phyloP scores from a whole-genome alignment of 495 filamentous ascomycete genomes.

The Penicillium canescens region DNA sequence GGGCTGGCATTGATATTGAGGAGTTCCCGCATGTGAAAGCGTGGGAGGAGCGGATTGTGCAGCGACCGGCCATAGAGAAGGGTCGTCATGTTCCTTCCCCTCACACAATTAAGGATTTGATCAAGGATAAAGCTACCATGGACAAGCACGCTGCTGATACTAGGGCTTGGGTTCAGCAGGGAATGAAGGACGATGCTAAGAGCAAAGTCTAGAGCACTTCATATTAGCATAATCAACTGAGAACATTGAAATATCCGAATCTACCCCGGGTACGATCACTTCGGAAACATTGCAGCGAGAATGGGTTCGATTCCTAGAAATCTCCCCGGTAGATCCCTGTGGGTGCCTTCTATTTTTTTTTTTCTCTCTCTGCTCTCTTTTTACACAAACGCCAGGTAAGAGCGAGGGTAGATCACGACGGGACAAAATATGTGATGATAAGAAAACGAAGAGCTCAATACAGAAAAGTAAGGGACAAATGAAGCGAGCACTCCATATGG shows the following conservation, averaged over 20 bases:
- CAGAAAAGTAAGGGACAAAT: too few relatives aligned
- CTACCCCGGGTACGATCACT: too few relatives aligned
- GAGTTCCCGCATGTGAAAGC: constrained; percentile 76
- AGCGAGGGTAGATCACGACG: too few relatives aligned
- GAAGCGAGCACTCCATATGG: too few relatives aligned
- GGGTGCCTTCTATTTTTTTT: too few relatives aligned
- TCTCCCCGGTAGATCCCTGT: too few relatives aligned
- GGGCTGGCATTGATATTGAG: constrained; percentile 72
- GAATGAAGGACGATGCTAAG: constrained; percentile 61
- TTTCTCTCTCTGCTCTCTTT: too few relatives aligned
- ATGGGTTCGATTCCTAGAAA: too few relatives aligned
- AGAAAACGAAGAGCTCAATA: too few relatives aligned
- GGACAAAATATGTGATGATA: too few relatives aligned
- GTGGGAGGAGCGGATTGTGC: constrained; percentile 71
- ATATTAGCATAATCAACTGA: neutral
- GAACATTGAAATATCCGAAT: neutral
- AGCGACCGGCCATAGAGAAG: constrained; percentile 70
- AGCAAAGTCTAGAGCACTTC: constrained; percentile 23
- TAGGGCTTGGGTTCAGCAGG: constrained; percentile 61
- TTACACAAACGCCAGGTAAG: too few relatives aligned
- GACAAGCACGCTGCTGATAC: constrained; percentile 52
- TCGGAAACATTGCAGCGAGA: too few relatives aligned
- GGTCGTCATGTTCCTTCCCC: constrained; percentile 73
- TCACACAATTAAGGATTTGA: constrained; percentile 61
- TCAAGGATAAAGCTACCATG: constrained; percentile 54